Base-by-base conservation (phyloP, 108 stramenopile genomes). In the Mediolabrus comicus region DNA sequence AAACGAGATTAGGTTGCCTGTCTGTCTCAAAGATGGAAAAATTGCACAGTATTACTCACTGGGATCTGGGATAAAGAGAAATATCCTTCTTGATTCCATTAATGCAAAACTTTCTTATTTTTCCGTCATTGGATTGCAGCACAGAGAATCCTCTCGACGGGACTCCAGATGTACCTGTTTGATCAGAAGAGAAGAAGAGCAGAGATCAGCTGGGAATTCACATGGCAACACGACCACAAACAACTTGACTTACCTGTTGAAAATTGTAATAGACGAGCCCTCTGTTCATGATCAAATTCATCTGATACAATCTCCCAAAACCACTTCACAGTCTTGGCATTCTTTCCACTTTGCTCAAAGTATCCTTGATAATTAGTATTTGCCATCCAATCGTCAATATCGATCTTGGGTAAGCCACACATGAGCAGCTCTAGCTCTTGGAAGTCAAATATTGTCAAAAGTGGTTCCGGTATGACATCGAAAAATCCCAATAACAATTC, bases 361-460 rank as follows among this genome's bases (percentile, higher is more conserved):
- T 71, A 63, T 56, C 95, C 93, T 24, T 75, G 65, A 80, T 98
- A 98, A 39, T 83, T 83, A 4, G 98, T 98, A 82, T 99, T 77
- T 25, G 29, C 53, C 75, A 92, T 76, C 92, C 95, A 95, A 62
- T 97, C 96, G 14, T 94, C 93, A 58, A 97, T 80, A 61, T 98
- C 92, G 53, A 99, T 97, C 31, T 72, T 69, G 0, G 99, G 99
- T 30, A 98, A 59, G 9, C 99, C 99, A 70, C 97, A 98, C 66
- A 98, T 89, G 24, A 98, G 84, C 55, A 99, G 75, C 86, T 99
- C 99, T 41, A 99, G 77, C 68, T 99, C 99, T 66, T 95, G 87
- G 53, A 92, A 91, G 64, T 97, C 96, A 87, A 99, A 98, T 24
- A 99, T 87, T 30, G 91, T 91, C 19, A 98, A 68, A 2, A 98